These are phyloP conservation scores for Hemileccinum impolitum DNA, from an alignment of 768 basidiomycete genomes.

Conservation along the genomic window DNA sequence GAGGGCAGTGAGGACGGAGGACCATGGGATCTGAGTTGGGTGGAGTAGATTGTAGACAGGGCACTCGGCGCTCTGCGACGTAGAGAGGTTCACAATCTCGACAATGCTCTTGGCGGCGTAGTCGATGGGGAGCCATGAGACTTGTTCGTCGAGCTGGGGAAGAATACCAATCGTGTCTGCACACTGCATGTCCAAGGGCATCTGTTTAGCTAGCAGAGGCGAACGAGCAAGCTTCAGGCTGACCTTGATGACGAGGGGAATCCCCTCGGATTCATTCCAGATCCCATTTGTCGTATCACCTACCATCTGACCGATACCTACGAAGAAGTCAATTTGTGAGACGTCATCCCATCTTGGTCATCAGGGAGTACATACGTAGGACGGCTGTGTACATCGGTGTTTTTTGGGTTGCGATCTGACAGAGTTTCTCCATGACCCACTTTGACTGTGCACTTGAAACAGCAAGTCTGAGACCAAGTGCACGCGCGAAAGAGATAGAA, in stretches of 20 bases:
- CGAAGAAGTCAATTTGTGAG: neutral
- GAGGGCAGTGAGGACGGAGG: slow-evolving; percentile 39
- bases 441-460: slow-evolving; percentile 35
- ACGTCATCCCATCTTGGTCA: neutral
- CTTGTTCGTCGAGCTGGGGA: slow-evolving; percentile 30
- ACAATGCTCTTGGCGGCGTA: slow-evolving; percentile 45
- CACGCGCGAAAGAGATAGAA: neutral
- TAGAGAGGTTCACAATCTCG: slow-evolving; percentile 36
- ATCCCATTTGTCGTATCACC: slow-evolving; percentile 47
- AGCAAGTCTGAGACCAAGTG: too few relatives aligned
- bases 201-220: neutral
- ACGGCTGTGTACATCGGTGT: slow-evolving; percentile 20
- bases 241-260: slow-evolving; percentile 31
- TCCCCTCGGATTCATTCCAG: slow-evolving; percentile 51
- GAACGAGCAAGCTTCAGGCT: neutral
- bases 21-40: slow-evolving; percentile 30
- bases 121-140: slow-evolving; percentile 53
- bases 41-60: slow-evolving; percentile 25
- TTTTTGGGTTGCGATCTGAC: slow-evolving; percentile 37
- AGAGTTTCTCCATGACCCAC: slow-evolving; percentile 54
- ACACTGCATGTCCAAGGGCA: slow-evolving; percentile 21
- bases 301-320: slow-evolving; percentile 53
- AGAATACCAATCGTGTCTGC: slow-evolving; percentile 39
- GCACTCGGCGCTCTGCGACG: slow-evolving; percentile 1
- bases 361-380: slow-evolving; percentile 13